A percentile compares a stretch with the other conserved stretches of the same genome.
phyloP scores from a whole-genome alignment of 2,329 filamentous ascomycete genomes.

The Fusarium sp. region DNA sequence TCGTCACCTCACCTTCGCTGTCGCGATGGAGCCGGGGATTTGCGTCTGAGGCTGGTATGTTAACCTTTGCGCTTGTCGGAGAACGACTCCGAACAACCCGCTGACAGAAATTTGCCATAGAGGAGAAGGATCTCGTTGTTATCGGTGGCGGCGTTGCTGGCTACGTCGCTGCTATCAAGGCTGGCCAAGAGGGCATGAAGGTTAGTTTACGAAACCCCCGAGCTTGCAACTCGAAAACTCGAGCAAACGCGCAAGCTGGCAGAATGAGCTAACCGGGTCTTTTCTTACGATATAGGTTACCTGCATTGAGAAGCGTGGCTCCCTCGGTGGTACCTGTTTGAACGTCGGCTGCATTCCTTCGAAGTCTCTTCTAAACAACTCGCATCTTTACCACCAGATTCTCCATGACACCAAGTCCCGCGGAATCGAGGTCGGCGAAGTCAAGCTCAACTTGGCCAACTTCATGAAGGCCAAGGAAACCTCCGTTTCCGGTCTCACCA shows the following conservation, averaged over 20 bases:
- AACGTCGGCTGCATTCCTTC: slow-evolving; percentile 99
- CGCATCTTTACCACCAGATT: slow-evolving; percentile 96
- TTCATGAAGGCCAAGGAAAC: slow-evolving; percentile 99
- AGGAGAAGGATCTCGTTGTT: slow-evolving; percentile 96
- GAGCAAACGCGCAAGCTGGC: slow-evolving; percentile 13
- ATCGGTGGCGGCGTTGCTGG: slow-evolving; percentile 98
- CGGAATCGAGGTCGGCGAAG: slow-evolving; percentile 96
- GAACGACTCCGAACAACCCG: slow-evolving; percentile 25
- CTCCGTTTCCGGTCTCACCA: slow-evolving; percentile 89
- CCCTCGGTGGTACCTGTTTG: slow-evolving; percentile 94
- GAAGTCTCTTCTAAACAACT: slow-evolving; percentile 99
- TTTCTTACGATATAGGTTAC: slow-evolving; percentile 72
- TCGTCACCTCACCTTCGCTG: slow-evolving; percentile 60
- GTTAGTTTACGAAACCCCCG: slow-evolving; percentile 59
- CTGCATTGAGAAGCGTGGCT: slow-evolving; percentile 98
- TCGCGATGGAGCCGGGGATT: slow-evolving; percentile 70
- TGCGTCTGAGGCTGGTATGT: slow-evolving; percentile 69
- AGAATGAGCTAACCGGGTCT: slow-evolving; percentile 32
- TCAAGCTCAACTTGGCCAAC: slow-evolving; percentile 92
- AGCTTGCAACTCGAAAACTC: slow-evolving; percentile 5
- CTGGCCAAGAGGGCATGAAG: slow-evolving; percentile 96
- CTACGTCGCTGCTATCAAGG: slow-evolving; percentile 99
- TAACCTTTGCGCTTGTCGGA: slow-evolving; percentile 32
- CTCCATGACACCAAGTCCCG: slow-evolving; percentile 97
- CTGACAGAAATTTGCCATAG: slow-evolving; percentile 59